Percentiles rank a stretch among this genome's conserved stretches.
Evolutionary conservation across 805 yeast genomes (phyloP).

Genomic region (Teunomyces lycoperdinae): DNA sequence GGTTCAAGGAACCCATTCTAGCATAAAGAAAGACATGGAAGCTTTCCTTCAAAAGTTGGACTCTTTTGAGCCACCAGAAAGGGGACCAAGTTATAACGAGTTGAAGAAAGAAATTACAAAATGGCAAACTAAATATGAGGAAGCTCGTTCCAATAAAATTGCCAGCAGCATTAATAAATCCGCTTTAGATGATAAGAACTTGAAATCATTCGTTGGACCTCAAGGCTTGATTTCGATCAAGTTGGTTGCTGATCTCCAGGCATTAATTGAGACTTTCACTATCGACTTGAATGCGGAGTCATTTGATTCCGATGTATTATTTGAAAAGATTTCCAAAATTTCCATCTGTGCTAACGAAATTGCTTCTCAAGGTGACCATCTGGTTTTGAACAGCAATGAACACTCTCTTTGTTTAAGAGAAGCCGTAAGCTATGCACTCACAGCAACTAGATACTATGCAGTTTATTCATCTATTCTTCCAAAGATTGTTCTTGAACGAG

Average conservation of each 20-base stretch:
- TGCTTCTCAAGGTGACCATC: conserved; percentile 30
- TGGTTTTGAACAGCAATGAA: conserved; percentile 28
- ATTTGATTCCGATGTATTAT: conserved; percentile 39
- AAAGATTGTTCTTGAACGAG: conserved; percentile 64
- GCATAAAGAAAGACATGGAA: conserved; percentile 18
- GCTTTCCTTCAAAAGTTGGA: conserved; percentile 27
- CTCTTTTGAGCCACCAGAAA: conserved; percentile 18
- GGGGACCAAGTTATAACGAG: conserved; percentile 3
- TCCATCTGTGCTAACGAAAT: conserved; percentile 45
- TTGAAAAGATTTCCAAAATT: conserved; percentile 50
- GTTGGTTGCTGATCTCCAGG: conserved; percentile 44
- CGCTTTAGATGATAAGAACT: conserved; percentile 18
- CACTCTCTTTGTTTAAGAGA: conserved; percentile 54
- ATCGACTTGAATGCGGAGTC: conserved; percentile 25
- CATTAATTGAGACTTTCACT: conserved; percentile 47
- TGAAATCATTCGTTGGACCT: conserved; percentile 28
- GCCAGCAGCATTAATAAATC: conserved; percentile 17
- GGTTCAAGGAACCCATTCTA: neutral
- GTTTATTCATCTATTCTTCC: conserved; percentile 67
- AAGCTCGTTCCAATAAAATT: conserved; percentile 37
- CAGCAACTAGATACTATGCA: conserved; percentile 73
- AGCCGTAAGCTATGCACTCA: conserved; percentile 69
- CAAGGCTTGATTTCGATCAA: conserved; percentile 48
- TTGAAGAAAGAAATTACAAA: conserved; percentile 33
- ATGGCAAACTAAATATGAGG: conserved; percentile 54